Conservation (phyloP, 176 grass and related monocot genomes). For the Triticum urartu region DNA sequence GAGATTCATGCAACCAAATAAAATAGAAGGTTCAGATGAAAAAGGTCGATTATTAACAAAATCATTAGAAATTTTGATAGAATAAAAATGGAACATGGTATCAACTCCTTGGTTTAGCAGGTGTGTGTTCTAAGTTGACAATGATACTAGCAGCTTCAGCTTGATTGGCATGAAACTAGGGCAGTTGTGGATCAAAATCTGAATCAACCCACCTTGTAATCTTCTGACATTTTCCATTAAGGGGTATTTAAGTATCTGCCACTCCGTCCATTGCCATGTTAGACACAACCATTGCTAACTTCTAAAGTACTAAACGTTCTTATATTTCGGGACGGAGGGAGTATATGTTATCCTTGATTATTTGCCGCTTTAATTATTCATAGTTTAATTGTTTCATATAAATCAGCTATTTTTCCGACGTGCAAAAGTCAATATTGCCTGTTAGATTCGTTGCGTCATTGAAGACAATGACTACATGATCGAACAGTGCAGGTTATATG, state of each 20-base stretch:
- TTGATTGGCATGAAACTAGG: background rate
- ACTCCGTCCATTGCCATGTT: background rate
- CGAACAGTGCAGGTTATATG: too few relatives aligned
- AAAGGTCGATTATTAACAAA: background rate
- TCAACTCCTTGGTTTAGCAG: background rate
- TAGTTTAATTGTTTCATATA: background rate
- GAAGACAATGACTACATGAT: background rate
- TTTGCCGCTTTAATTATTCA: background rate
- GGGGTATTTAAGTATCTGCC: background rate
- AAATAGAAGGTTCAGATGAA: background rate
- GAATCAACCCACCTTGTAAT: background rate
- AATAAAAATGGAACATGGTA: background rate
- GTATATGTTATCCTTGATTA: background rate
- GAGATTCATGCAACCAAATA: background rate
- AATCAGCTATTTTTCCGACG: background rate
- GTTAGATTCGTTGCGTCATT: background rate
- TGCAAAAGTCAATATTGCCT: background rate
- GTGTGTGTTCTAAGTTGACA: background rate
- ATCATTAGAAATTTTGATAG: background rate
- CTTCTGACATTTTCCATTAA: too few relatives aligned
- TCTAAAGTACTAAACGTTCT: background rate
- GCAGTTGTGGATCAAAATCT: background rate
- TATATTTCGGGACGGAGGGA: too few relatives aligned
- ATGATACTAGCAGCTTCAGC: background rate
- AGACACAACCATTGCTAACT: background rate